Percentiles rank a stretch among this genome's conserved stretches.
phyloP scores from a whole-genome alignment of 73 alveolate genomes.

The Stentor coeruleus region DNA sequence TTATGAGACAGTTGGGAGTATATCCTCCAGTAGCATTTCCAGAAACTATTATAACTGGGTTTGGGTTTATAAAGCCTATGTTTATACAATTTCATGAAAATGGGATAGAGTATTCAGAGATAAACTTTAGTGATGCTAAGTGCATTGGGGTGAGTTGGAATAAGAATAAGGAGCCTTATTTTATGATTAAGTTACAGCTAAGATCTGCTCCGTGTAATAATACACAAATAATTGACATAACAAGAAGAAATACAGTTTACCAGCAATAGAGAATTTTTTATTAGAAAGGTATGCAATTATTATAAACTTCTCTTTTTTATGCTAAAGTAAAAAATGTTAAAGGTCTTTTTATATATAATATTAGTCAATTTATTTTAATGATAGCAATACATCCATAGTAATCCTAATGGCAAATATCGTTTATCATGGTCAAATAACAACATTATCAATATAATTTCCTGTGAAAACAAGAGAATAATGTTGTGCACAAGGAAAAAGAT shows the following conservation, averaged over 20 bases:
- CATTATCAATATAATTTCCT: too few relatives aligned
- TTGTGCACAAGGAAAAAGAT: too few relatives aligned
- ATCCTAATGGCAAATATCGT: too few relatives aligned
- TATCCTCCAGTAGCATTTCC: not conserved
- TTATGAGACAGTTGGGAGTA: not conserved
- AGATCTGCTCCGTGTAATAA: too few relatives aligned
- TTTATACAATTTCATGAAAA: not conserved
- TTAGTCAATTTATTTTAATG: too few relatives aligned
- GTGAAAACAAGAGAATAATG: too few relatives aligned
- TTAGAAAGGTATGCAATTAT: too few relatives aligned
- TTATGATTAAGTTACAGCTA: not conserved
- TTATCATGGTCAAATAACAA: too few relatives aligned
- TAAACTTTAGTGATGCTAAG: constrained; percentile 6
- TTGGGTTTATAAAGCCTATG: not conserved
- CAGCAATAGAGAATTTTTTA: not conserved
- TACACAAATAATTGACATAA: not conserved
- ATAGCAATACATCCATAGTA: too few relatives aligned
- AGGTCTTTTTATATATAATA: too few relatives aligned
- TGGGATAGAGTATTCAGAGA: not conserved
- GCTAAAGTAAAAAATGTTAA: too few relatives aligned
- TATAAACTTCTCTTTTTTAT: too few relatives aligned
- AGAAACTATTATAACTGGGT: not conserved
- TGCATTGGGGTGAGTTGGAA: not conserved
- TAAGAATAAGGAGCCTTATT: not conserved
- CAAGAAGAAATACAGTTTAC: not conserved